Base-by-base conservation (phyloP, 2,329 filamentous ascomycete genomes). In the Nemania serpens region DNA sequence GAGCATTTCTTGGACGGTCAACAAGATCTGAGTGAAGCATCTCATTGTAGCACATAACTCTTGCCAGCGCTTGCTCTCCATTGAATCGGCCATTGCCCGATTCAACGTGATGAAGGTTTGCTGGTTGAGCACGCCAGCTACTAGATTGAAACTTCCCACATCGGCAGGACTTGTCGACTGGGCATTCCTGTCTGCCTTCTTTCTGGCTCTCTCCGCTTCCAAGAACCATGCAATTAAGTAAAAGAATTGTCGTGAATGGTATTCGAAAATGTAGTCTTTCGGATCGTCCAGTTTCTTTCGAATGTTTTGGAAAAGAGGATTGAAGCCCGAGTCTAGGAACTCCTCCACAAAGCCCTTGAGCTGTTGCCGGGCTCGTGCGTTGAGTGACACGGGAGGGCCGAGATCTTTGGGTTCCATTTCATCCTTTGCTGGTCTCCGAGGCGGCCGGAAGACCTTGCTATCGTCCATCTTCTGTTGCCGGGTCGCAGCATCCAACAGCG, bases 201-300 rank as follows among this genome's bases (percentile, higher is more conserved):
- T 85, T 36, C 95, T 85, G 51, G 85, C 83, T 43, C 91, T 87
- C 74, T 97, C 93, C 1, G 92, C 94, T 70, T 92, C 85, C 0
- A 98, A 81, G 68, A 98, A 98, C 95, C 94, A 99, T 0, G 91
- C 88, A 2, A 96, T 87, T 0, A 97, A 82, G 70, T 96, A 98
- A 75, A 97, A 96, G 75, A 92, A 97, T 69, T 98, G 94, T 25
- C 89, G 85, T 2, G 86, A 83, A 70, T 97, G 93, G 58, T 90
- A 87, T 43, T 87, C 84, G 58, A 91, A 81, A 0, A 97, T 82
- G 65, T 96, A 89, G 25, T 94, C 87, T 1, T 90, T 90, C 76
- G 98, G 93, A 22, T 94, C 87, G 69, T 97, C 94, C 56, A 99
- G 90, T 1, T 93, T 91, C 75, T 91, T 94, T 54, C 95, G 88